Percentiles rank a stretch among this genome's conserved stretches.
Evolutionary conservation across 208 protist genomes (phyloP).

Genomic region (Leishmania martiniquensis): DNA sequence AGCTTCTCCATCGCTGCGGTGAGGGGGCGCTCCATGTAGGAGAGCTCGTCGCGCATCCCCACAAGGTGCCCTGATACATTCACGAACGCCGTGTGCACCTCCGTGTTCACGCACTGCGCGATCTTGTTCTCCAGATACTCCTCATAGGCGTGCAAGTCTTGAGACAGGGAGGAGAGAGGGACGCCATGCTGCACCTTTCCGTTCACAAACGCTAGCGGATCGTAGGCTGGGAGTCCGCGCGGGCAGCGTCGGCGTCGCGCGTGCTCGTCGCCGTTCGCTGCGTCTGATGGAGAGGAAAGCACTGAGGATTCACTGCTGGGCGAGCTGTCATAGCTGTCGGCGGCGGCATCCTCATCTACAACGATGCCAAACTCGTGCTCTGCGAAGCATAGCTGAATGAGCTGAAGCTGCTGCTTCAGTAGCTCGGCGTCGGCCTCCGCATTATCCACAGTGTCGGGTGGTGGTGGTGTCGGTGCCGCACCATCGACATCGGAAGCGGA

Average conservation of each 20-base stretch:
- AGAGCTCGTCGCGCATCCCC: conserved; percentile 80
- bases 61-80: conserved; percentile 71
- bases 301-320: conserved; percentile 12
- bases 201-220: conserved; percentile 66
- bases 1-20: conserved; percentile 51
- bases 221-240: conserved; percentile 37
- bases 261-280: background rate
- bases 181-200: conserved; percentile 79
- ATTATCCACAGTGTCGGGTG: background rate
- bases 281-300: background rate
- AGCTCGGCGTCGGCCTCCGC: conserved; percentile 24
- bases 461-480: background rate
- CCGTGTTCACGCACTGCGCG: conserved; percentile 70
- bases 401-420: conserved; percentile 64
- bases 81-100: conserved; percentile 80
- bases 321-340: background rate
- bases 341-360: conserved; percentile 31
- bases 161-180: conserved; percentile 55
- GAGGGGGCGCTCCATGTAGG: conserved; percentile 65
- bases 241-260: background rate
- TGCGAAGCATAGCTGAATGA: conserved; percentile 87
- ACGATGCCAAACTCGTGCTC: conserved; percentile 88
- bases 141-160: conserved; percentile 71
- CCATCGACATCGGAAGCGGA: background rate
- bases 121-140: conserved; percentile 64